Evolutionary conservation across 2,329 filamentous ascomycete species (phyloP).

Genomic region (Calonectria henricotiae): DNA sequence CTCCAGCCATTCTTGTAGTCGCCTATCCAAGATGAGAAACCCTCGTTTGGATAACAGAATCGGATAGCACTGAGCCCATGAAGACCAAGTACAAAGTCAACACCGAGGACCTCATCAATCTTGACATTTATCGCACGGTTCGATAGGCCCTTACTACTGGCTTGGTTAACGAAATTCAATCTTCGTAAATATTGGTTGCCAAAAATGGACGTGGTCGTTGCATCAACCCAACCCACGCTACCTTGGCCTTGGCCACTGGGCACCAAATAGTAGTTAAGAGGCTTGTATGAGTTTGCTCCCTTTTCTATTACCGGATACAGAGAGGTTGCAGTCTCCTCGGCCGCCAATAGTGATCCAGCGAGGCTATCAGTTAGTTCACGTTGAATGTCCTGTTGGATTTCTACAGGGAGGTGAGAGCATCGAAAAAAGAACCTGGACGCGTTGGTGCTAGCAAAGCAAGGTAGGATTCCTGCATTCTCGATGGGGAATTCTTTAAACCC

Average conservation of each 20-base stretch:
- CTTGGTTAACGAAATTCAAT: neutral
- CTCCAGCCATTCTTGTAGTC: conserved; percentile 21
- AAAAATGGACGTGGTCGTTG: conserved; percentile 5
- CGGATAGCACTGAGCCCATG: conserved; percentile 7
- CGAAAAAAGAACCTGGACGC: conserved; percentile 11
- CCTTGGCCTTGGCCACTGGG: neutral
- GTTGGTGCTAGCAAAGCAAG: neutral
- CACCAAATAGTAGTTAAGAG: neutral
- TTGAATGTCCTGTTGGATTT: conserved; percentile 17
- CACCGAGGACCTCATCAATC: neutral
- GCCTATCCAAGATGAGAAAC: conserved; percentile 3
- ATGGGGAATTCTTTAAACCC: neutral
- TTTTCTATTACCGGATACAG: neutral
- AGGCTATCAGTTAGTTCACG: neutral
- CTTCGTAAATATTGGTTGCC: conserved; percentile 2
- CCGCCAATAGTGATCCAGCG: conserved; percentile 10
- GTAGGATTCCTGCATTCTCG: conserved; percentile 1
- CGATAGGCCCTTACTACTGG: neutral
- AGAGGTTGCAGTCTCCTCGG: neutral
- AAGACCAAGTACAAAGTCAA: conserved; percentile 8
- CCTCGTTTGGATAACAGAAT: neutral
- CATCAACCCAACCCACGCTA: neutral
- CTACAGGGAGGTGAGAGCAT: conserved; percentile 9
- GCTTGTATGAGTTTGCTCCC: neutral
- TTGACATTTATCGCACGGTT: neutral